Base-by-base conservation (phyloP, 495 filamentous ascomycete species). In the Xylaria longipes region DNA sequence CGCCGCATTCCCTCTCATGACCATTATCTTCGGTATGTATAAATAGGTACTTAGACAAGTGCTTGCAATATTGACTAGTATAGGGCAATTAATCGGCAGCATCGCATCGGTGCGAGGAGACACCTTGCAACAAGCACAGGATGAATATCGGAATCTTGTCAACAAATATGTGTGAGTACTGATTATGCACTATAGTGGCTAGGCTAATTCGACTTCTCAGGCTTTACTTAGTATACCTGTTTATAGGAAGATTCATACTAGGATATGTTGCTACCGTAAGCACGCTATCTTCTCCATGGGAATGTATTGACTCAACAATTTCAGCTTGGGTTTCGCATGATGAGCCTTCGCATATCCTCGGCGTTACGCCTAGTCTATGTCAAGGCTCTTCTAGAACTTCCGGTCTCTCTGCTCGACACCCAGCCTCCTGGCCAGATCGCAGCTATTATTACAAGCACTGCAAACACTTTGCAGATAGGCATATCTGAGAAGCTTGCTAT, bases 381-480 rank as follows among this genome's bases (percentile, higher is more conserved):
- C 69, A 82, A 78, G 46, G 80, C 84, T 27, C 82, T 90, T 50
- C 87, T 90, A 29, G 76, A 76, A 5, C 84, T 89, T 35, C 84
- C 86, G 1, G 80, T 90, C 29, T 83, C 86, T 15, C 82, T 85
- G 3, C 79, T 90, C 17, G 88, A 90, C 69, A 81, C 86, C 31
- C 78, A 90, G 72, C 85, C 88, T 31, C 80, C 82, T 57, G 80
- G 87, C 43, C 81, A 85, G 79, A 81, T 86, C 20, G 86, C 87
- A 15, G 87, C 87, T 29, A 87, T 89, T 45, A 90, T 92, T 73
- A 91, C 90, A 7, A 84, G 86, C 4, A 86, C 87, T 1, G 88
- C 89, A 37, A 92, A 91, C 71, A 83, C 85, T 0, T 80, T 93
- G 41, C 90, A 93, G 71, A 79, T 88, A 39, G 90, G 91, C 41